Evolutionary conservation across 495 filamentous ascomycete species (phyloP).

Genomic region (Lasiosphaeris hirsuta): DNA sequence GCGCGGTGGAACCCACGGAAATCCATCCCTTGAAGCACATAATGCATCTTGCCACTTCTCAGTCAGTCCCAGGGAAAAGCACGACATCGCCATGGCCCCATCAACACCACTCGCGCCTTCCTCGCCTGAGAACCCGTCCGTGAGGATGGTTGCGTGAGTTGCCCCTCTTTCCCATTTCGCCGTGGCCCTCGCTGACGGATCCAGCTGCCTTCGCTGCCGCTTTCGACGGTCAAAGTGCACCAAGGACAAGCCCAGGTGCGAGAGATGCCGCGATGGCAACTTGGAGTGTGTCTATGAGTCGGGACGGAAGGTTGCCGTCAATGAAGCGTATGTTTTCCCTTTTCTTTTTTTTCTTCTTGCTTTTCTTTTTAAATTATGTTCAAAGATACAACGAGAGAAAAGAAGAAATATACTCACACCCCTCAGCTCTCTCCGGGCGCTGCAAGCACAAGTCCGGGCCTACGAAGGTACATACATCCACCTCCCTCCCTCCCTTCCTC

Average conservation of each 20-base stretch:
- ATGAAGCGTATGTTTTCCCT: constrained; percentile 17
- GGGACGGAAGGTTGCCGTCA: constrained; percentile 21
- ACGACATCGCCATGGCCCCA: background rate
- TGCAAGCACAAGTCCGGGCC: constrained; percentile 21
- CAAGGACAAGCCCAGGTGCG: constrained; percentile 23
- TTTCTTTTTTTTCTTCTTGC: background rate
- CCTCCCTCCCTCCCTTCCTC: too few relatives aligned
- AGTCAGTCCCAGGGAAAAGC: background rate
- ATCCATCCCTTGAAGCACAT: too few relatives aligned
- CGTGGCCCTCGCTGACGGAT: background rate
- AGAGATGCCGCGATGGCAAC: constrained; percentile 15
- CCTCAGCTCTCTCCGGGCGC: constrained; percentile 16
- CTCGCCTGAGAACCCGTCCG: background rate
- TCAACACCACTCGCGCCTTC: background rate
- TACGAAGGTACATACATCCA: constrained; percentile 18
- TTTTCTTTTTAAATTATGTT: background rate
- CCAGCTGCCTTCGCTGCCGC: constrained; percentile 25
- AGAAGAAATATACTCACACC: background rate
- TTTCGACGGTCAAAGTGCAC: constrained; percentile 20
- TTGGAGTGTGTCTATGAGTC: constrained; percentile 21
- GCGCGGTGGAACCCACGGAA: too few relatives aligned
- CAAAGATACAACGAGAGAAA: background rate
- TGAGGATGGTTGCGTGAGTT: constrained; percentile 12
- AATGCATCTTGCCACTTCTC: background rate
- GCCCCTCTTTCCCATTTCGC: background rate